phyloP scores from a whole-genome alignment of 2,329 filamentous ascomycete species.

The Aspergillus phoenicis region DNA sequence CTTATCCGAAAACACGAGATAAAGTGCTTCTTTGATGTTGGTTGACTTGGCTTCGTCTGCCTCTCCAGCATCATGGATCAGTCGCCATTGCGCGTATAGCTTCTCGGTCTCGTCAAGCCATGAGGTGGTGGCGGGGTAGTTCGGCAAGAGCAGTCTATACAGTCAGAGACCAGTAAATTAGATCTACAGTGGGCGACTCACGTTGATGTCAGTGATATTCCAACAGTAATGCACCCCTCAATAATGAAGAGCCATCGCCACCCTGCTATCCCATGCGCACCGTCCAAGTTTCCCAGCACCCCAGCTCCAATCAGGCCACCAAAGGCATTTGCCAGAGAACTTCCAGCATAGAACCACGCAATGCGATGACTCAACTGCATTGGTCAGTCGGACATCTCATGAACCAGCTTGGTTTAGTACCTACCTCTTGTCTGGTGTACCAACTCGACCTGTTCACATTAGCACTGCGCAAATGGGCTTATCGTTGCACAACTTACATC shows the following conservation, averaged over 20 bases:
- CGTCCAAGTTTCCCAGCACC: conserved; percentile 46
- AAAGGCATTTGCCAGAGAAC: conserved; percentile 55
- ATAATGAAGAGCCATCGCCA: conserved; percentile 46
- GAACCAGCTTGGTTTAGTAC: too few species aligned
- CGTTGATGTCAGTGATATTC: conserved; percentile 39
- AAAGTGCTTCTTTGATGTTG: conserved; percentile 50
- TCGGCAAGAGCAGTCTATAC: conserved; percentile 43
- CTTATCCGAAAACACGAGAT: conserved; percentile 34
- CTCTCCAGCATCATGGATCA: conserved; percentile 53
- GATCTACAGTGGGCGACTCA: conserved; percentile 21
- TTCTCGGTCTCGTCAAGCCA: conserved; percentile 58
- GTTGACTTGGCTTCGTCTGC: conserved; percentile 46
- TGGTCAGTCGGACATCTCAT: conserved; percentile 44
- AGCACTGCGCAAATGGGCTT: neutral
- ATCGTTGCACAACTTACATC: conserved; percentile 36
- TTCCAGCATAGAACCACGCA: conserved; percentile 52
- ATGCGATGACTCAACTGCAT: conserved; percentile 49
- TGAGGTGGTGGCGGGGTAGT: conserved; percentile 57
- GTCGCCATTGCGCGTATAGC: conserved; percentile 56
- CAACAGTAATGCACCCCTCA: conserved; percentile 44
- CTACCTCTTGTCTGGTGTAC: conserved; percentile 63
- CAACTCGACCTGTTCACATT: conserved; percentile 57
- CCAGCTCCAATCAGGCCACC: conserved; percentile 55
- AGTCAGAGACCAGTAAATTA: conserved; percentile 29
- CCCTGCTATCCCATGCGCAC: conserved; percentile 30